Evolutionary conservation across 148 eudicot genomes (phyloP).

Genomic region (Silene latifolia): DNA sequence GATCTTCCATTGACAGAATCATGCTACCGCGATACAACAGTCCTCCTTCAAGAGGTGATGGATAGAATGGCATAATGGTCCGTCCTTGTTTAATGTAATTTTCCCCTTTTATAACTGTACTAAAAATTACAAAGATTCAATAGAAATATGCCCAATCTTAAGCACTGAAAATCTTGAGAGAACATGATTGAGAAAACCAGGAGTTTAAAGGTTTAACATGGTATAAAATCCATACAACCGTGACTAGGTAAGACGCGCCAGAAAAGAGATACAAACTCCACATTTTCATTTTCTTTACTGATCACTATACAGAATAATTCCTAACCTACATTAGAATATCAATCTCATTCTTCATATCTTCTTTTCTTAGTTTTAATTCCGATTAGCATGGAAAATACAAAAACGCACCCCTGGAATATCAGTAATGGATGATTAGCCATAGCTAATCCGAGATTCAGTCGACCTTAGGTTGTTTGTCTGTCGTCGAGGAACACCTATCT

Average conservation of each 20-base stretch:
- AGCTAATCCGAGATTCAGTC: constrained; percentile 63
- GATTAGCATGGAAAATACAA: constrained; percentile 31
- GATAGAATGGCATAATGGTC: constrained; percentile 43
- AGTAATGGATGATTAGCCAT: constrained; percentile 37
- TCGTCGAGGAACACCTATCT: constrained; percentile 83
- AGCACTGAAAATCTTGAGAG: neutral
- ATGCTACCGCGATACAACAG: constrained; percentile 48
- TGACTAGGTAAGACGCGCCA: constrained; percentile 25
- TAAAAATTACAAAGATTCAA: constrained; percentile 1
- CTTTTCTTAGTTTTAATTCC: neutral
- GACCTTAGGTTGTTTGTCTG: constrained; percentile 59
- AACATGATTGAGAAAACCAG: neutral
- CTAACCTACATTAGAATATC: constrained; percentile 42
- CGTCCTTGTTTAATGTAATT: neutral
- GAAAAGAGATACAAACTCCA: constrained; percentile 27
- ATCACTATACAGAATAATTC: constrained; percentile 43
- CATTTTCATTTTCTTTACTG: constrained; percentile 25
- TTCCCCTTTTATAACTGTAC: constrained; percentile 8
- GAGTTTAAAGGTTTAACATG: constrained; percentile 8
- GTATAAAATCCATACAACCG: constrained; percentile 26
- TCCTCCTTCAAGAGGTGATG: constrained; percentile 75
- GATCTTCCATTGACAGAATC: constrained; percentile 45
- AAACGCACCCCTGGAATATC: constrained; percentile 22
- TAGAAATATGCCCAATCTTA: neutral
- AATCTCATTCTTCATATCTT: constrained; percentile 14